A percentile compares a stretch with the other conserved stretches of the same genome.
Evolutionary conservation across 164 flowering plant species (phyloP).

Genomic region (Nymphaea thermarum): DNA sequence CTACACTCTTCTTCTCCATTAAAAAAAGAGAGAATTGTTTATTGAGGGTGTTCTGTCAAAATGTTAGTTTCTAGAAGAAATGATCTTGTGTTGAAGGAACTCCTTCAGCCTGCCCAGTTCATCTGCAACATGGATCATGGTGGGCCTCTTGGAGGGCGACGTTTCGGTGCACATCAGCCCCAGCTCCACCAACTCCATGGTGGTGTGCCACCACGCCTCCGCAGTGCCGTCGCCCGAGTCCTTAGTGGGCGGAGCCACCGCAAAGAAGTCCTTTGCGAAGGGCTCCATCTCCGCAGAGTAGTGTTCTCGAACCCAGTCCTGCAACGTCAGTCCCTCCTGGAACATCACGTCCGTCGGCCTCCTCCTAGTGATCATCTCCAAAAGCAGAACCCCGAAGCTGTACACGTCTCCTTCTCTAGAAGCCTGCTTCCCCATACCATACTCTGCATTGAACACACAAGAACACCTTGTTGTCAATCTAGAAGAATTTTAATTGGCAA

Average conservation of each 20-base stretch:
- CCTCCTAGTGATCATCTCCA: conserved; percentile 60
- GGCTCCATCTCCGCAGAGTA: conserved; percentile 45
- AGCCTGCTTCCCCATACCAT: conserved; percentile 69
- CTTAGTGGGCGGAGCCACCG: conserved; percentile 4
- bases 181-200: conserved; percentile 64
- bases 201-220: conserved; percentile 27
- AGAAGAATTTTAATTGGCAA: neutral
- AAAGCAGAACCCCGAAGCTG: conserved; percentile 71
- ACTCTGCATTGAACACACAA: conserved; percentile 33
- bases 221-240: neutral
- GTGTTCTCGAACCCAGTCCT: conserved; percentile 60
- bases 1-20: neutral
- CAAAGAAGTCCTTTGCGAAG: conserved; percentile 27
- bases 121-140: conserved; percentile 57
- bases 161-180: conserved; percentile 75
- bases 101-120: conserved; percentile 62
- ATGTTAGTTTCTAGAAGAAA: no score
- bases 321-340: conserved; percentile 54
- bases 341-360: conserved; percentile 64
- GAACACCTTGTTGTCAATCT: neutral
- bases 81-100: conserved; percentile 16
- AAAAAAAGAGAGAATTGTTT: neutral
- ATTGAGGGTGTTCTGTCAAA: neutral
- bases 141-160: conserved; percentile 53
- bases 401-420: conserved; percentile 81